These are phyloP conservation scores for Lagenaria siceraria DNA, from an alignment of 306 rosid species.

Conservation along the genomic window DNA sequence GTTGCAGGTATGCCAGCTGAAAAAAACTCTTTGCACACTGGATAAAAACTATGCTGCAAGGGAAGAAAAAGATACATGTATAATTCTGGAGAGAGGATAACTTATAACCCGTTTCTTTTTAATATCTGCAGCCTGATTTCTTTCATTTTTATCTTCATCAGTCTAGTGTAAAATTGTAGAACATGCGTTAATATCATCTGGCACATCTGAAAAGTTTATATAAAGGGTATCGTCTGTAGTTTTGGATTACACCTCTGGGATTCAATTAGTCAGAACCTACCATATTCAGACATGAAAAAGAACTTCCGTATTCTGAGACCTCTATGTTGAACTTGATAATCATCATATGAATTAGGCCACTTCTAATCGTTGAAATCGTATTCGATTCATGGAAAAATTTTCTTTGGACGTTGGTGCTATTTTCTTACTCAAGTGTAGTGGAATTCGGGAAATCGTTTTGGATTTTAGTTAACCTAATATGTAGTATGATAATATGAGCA, in stretches of 20 bases:
- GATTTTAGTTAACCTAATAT: neutral
- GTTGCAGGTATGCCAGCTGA: constrained; percentile 62
- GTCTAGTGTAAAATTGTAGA: neutral
- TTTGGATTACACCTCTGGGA: neutral
- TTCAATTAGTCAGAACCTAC: neutral
- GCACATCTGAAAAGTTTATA: neutral
- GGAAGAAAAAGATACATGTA: constrained; percentile 70
- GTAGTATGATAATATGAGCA: neutral
- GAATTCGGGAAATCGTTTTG: neutral
- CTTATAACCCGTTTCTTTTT: neutral
- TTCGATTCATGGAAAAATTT: neutral
- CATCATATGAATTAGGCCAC: neutral
- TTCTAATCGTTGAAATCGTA: neutral
- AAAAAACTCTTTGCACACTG: constrained; percentile 50
- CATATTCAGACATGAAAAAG: neutral
- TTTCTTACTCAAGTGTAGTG: neutral
- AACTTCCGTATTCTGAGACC: neutral
- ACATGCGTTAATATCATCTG: neutral
- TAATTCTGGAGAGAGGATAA: neutral
- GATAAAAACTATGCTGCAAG: constrained; percentile 80
- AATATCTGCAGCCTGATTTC: neutral
- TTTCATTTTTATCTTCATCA: neutral
- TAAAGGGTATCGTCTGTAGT: neutral
- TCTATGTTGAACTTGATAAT: neutral
- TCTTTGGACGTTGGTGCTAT: neutral